phyloP scores from a whole-genome alignment of 2,329 filamentous ascomycete species.

The Venturia aucupariae region DNA sequence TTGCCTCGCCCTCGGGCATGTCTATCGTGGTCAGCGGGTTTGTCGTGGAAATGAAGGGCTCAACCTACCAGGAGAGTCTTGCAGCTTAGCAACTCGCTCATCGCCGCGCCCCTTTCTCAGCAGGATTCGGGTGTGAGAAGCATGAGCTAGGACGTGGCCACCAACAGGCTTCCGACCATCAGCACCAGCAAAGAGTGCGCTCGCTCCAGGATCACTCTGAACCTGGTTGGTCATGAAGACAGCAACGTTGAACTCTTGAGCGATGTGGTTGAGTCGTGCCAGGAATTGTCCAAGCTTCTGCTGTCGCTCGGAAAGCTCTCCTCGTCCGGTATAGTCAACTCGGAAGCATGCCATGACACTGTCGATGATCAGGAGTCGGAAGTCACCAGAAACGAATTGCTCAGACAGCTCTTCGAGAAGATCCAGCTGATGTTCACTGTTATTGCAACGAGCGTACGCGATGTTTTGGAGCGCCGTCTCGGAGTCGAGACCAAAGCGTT shows the following conservation, averaged over 20 bases:
- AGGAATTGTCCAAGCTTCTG: constrained; percentile 59
- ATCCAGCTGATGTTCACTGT: constrained; percentile 59
- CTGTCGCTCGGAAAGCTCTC: constrained; percentile 59
- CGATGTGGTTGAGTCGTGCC: constrained; percentile 54
- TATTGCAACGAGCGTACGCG: constrained; percentile 53
- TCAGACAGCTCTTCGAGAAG: constrained; percentile 51
- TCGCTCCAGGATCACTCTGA: constrained; percentile 60
- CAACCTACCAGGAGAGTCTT: constrained; percentile 52
- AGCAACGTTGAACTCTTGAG: constrained; percentile 61
- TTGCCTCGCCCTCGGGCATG: constrained; percentile 59
- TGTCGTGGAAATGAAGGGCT: constrained; percentile 14
- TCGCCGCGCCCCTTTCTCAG: constrained; percentile 61
- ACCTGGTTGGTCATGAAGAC: constrained; percentile 64
- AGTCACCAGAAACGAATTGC: constrained; percentile 54
- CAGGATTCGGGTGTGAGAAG: constrained; percentile 56
- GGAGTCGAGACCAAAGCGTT: constrained; percentile 53
- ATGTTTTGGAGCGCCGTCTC: constrained; percentile 57
- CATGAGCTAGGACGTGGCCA: constrained; percentile 60
- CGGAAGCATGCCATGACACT: constrained; percentile 63
- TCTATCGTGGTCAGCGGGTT: constrained; percentile 33
- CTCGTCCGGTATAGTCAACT: constrained; percentile 57
- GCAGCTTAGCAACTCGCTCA: constrained; percentile 60
- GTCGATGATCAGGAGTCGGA: constrained; percentile 58
- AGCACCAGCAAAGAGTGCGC: constrained; percentile 55
- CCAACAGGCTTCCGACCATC: constrained; percentile 60